Percentiles rank a stretch among this genome's conserved stretches.
phyloP scores from a whole-genome alignment of 805 yeast genomes.

The Yarrowia bubula region DNA sequence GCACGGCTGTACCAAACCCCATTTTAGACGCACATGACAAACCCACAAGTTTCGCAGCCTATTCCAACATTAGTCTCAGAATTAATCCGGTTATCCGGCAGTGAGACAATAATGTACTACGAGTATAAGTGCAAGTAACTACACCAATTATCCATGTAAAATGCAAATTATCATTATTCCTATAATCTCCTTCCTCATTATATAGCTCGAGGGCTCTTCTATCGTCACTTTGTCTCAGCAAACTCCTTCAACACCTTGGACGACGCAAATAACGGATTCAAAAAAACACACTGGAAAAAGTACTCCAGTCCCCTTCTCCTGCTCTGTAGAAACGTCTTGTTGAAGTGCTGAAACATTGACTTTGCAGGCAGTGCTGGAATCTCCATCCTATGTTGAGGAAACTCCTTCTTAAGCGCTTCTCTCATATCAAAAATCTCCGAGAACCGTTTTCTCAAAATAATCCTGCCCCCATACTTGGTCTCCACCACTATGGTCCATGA shows the following conservation, averaged over 20 bases:
- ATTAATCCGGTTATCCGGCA: constrained; percentile 3
- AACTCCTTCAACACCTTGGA: constrained; percentile 7
- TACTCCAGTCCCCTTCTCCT: constrained; percentile 48
- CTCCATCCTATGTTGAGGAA: constrained; percentile 41
- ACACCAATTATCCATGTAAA: neutral
- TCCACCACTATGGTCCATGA: constrained; percentile 44
- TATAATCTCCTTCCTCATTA: neutral
- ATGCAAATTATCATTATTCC: neutral
- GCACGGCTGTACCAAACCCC: constrained; percentile 10
- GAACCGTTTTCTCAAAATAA: constrained; percentile 58
- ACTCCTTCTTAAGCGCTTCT: constrained; percentile 40
- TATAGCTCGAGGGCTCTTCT: too few species aligned
- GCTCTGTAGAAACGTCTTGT: constrained; percentile 40
- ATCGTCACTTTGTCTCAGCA: constrained; percentile 1
- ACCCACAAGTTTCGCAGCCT: neutral
- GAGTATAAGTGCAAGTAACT: neutral
- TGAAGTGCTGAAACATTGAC: constrained; percentile 38
- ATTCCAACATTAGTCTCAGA: neutral
- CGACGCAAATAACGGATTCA: constrained; percentile 44
- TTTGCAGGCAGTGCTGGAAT: constrained; percentile 51
- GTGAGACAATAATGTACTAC: neutral
- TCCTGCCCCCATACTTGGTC: constrained; percentile 39
- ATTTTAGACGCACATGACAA: constrained; percentile 17
- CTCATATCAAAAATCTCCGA: constrained; percentile 59
- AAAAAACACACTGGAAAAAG: constrained; percentile 46